These are phyloP conservation scores for Trametopsis cervina DNA, from an alignment of 768 basidiomycete genomes.

Conservation along the genomic window DNA sequence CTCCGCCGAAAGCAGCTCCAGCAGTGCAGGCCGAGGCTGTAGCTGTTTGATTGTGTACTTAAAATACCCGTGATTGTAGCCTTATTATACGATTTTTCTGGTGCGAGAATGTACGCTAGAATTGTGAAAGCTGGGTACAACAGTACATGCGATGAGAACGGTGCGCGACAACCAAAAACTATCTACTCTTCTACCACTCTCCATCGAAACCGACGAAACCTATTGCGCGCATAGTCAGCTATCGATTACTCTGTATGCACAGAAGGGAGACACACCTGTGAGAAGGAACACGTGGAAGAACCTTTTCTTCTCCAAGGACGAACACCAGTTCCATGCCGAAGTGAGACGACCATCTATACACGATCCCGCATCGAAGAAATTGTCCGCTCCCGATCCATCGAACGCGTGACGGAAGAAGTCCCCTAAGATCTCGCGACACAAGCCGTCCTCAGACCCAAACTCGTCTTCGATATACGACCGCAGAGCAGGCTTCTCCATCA, in stretches of 20 bases:
- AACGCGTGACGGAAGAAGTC: conserved; percentile 89
- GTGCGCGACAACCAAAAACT: too few relatives aligned
- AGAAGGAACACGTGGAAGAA: conserved; percentile 78
- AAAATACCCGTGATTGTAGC: background rate
- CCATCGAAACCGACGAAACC: conserved; percentile 85
- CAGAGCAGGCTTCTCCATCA: conserved; percentile 63
- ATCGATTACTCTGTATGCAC: background rate
- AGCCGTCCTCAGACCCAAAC: conserved; percentile 69
- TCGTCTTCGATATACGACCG: conserved; percentile 75
- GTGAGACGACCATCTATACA: conserved; percentile 81
- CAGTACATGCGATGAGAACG: too few relatives aligned
- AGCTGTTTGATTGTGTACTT: background rate
- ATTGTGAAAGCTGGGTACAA: too few relatives aligned
- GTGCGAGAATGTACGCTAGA: background rate
- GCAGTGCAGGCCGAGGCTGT: background rate
- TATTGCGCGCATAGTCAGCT: conserved; percentile 21
- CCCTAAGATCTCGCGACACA: conserved; percentile 61
- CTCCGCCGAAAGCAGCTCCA: too few relatives aligned
- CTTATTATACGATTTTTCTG: background rate
- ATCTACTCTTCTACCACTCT: conserved; percentile 70
- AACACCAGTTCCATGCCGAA: conserved; percentile 93
- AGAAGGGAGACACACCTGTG: conserved; percentile 47
- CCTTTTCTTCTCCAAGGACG: conserved; percentile 76
- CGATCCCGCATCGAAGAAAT: conserved; percentile 81
- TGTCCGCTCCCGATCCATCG: conserved; percentile 87